Evolutionary conservation across 192 early-diverging fungal species (phyloP).

Genomic region (Coemansia sp.): DNA sequence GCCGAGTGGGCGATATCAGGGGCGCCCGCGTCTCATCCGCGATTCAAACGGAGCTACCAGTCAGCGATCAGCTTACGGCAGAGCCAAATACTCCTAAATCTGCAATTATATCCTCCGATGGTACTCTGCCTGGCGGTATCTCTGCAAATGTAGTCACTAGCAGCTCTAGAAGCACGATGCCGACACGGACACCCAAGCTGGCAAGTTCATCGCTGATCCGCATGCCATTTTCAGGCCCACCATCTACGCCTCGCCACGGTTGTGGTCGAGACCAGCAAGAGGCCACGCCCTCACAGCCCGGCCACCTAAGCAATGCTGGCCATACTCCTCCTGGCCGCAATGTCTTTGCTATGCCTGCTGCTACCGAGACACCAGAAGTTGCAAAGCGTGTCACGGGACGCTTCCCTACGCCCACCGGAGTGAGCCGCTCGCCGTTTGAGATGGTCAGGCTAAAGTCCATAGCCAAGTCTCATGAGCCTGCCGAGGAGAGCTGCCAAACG

Average conservation of each 20-base stretch:
- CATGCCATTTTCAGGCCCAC: slow-evolving; percentile 39
- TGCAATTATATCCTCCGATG: neutral
- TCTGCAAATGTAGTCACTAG: neutral
- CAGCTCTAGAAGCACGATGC: neutral
- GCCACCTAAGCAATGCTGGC: slow-evolving; percentile 6
- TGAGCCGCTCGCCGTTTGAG: slow-evolving; percentile 30
- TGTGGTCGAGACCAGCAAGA: neutral
- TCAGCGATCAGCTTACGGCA: neutral
- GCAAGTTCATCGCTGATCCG: neutral
- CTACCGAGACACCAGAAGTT: slow-evolving; percentile 1
- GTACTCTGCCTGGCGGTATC: neutral
- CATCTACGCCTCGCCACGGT: slow-evolving; percentile 26
- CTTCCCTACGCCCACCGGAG: slow-evolving; percentile 2
- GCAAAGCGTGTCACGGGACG: slow-evolving; percentile 10
- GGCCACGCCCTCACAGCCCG: neutral
- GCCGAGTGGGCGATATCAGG: neutral
- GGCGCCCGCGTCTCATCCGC: neutral
- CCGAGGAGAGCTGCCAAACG: neutral
- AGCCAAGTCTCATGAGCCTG: neutral
- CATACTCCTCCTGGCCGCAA: slow-evolving; percentile 10
- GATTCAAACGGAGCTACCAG: neutral
- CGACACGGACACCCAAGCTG: slow-evolving; percentile 13
- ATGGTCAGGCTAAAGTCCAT: slow-evolving; percentile 1
- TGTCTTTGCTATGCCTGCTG: slow-evolving; percentile 2
- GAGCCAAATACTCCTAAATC: neutral